These are phyloP conservation scores for Talaromyces ruber DNA, from an alignment of 495 filamentous ascomycete genomes.

Conservation along the genomic window DNA sequence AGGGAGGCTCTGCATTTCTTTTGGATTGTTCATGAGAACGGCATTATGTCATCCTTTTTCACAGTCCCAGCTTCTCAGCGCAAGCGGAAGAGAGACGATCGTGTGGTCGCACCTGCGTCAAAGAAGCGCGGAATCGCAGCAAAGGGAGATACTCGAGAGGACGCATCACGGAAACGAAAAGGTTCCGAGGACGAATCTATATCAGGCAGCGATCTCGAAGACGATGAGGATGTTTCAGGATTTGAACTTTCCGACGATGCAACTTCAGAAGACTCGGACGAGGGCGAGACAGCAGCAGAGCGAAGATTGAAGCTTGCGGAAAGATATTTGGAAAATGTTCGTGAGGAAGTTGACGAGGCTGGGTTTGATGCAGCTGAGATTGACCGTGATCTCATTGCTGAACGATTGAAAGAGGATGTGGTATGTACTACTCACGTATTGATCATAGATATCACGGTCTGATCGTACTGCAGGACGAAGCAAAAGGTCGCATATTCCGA, in stretches of 20 bases:
- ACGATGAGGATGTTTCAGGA: constrained; percentile 41
- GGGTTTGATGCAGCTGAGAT: constrained; percentile 93
- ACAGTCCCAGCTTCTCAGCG: constrained; percentile 66
- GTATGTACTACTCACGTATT: constrained; percentile 29
- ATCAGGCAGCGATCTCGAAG: constrained; percentile 74
- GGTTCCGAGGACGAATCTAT: constrained; percentile 62
- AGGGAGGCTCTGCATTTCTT: not conserved
- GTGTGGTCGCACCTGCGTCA: constrained; percentile 38
- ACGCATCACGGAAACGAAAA: constrained; percentile 16
- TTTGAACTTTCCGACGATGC: constrained; percentile 35
- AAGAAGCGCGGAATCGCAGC: constrained; percentile 47
- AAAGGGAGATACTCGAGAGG: constrained; percentile 23
- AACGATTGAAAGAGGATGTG: constrained; percentile 82
- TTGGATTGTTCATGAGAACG: not conserved
- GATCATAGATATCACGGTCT: not conserved
- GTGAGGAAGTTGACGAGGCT: constrained; percentile 62
- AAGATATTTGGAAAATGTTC: constrained; percentile 84
- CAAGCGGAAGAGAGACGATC: constrained; percentile 65
- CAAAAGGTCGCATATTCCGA: constrained; percentile 83
- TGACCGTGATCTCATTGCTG: constrained; percentile 83
- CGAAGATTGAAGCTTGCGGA: constrained; percentile 82
- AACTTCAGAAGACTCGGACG: constrained; percentile 44
- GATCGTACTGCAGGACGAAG: constrained; percentile 51
- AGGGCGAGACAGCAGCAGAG: constrained; percentile 79
- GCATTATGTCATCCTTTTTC: constrained; percentile 76